Evolutionary conservation across 1,139 yeast genomes (phyloP), one percentile per base, ranked within the genome.

Genomic region (Saccharomycopsis phalli): DNA sequence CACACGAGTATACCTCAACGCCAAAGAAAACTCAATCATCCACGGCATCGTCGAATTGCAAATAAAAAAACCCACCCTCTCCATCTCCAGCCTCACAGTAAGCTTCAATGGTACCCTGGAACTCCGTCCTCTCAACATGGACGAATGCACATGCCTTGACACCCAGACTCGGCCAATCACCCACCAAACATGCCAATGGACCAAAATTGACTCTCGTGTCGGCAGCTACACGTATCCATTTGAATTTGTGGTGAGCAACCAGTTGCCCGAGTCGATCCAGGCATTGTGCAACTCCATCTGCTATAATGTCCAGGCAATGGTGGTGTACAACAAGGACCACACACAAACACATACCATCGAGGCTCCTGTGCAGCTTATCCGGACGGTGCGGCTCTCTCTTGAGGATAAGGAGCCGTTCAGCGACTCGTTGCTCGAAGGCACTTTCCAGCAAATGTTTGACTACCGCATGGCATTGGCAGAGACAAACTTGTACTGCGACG

Each of bases 181-280:
- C 17, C n/a, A 14, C 11, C 7, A 8, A 8, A 31, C 8, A 14
- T 11, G 22, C 21, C 10, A 31, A 11, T 18, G 23, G 21, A 10
- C 5, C n/a, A 14, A 11, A 6, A 13, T 18, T 7, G 33, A 18
- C n/a, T 11, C 13, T 8, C n/a, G 11, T 10, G 13, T 20, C 11
- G 37, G 37, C 4, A 14, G 22, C 21, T 34, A 34, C 31, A 7
- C n/a, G 10, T 38, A 26, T 20, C 42, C 42, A 16, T 38, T 38
- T 28, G 34, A 36, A 28, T 38, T 38, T 21, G 17, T 38, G 18
- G 39, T 38, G 17, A 33, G 25, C 10, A 34, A 32, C 4, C 19
- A n/a, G 4, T 31, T 38, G 21, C 42, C 42, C 10, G 30, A 38
- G 29, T 11, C 40, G 5, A 34, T 38, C 29, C 8, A 29, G 7